Evolutionary conservation across 768 basidiomycete genomes (phyloP).

Genomic region (Tulasnella sp.): DNA sequence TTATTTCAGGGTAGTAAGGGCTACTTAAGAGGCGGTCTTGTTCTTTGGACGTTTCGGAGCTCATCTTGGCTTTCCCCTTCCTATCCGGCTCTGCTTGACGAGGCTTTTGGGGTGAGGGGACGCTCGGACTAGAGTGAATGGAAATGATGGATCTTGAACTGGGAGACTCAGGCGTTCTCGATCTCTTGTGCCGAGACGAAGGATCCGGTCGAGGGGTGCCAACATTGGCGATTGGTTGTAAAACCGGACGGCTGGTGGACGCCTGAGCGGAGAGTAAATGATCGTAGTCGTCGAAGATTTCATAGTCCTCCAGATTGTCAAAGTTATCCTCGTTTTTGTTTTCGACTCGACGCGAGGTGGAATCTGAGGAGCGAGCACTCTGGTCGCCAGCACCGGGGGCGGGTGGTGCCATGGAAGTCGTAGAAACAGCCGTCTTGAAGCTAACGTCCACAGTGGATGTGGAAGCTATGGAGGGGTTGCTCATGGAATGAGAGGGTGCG

Average conservation of each 20-base stretch:
- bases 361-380: no score
- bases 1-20: conserved; percentile 40
- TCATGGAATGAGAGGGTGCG: no score
- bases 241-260: not conserved
- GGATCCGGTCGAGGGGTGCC: not conserved
- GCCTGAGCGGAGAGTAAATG: not conserved
- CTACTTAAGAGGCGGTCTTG: conserved; percentile 4
- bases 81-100: not conserved
- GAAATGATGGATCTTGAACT: not conserved
- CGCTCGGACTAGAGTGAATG: not conserved
- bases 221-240: not conserved
- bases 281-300: not conserved
- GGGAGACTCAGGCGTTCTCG: not conserved
- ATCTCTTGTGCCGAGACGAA: not conserved
- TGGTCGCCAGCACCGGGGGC: no score
- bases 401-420: no score
- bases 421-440: no score
- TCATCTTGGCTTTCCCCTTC: not conserved
- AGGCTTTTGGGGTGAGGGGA: not conserved
- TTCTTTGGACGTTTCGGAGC: not conserved
- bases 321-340: no score
- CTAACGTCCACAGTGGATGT: no score
- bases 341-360: no score
- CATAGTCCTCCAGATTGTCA: no score
- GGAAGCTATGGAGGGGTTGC: no score